Evolutionary conservation across 176 grass and related monocot species (phyloP).

Genomic region (Aegilops speltoides): DNA sequence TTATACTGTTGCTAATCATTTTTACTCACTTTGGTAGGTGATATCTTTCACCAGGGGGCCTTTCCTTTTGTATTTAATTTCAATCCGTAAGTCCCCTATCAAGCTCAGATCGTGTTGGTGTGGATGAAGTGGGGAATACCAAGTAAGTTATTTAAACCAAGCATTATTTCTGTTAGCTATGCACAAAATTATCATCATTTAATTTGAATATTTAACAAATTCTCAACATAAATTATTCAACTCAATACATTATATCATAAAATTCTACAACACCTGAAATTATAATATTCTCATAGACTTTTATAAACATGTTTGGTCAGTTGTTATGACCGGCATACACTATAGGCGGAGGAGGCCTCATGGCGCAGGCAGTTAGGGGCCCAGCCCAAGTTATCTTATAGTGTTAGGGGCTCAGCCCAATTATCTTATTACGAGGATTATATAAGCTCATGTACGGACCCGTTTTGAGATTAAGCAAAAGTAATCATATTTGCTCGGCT

Average conservation of each 20-base stretch:
- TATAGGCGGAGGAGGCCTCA: too few relatives aligned
- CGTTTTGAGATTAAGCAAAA: too few relatives aligned
- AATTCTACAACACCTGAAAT: neutral
- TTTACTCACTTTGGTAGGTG: slow-evolving; percentile 43
- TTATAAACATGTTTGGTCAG: neutral
- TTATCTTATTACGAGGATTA: too few relatives aligned
- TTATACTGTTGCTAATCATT: neutral
- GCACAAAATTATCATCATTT: slow-evolving; percentile 6
- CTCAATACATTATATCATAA: neutral
- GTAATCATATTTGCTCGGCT: too few relatives aligned
- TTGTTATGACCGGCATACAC: too few relatives aligned
- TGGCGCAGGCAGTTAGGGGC: too few relatives aligned
- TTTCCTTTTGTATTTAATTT: slow-evolving; percentile 85
- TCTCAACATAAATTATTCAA: neutral
- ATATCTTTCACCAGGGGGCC: slow-evolving; percentile 78
- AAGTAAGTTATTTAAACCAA: slow-evolving; percentile 38
- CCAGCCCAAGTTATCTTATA: too few relatives aligned
- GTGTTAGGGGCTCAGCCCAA: too few relatives aligned
- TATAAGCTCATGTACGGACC: too few relatives aligned
- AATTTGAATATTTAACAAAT: neutral
- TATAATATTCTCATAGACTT: neutral
- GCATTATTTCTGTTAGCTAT: neutral
- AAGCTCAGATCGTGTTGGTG: slow-evolving; percentile 75
- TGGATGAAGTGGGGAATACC: slow-evolving; percentile 93
- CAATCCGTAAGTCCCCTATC: slow-evolving; percentile 60